Base-by-base conservation (phyloP, 2,329 filamentous ascomycete genomes). In the Arthrobotrys pseudoclavata region DNA sequence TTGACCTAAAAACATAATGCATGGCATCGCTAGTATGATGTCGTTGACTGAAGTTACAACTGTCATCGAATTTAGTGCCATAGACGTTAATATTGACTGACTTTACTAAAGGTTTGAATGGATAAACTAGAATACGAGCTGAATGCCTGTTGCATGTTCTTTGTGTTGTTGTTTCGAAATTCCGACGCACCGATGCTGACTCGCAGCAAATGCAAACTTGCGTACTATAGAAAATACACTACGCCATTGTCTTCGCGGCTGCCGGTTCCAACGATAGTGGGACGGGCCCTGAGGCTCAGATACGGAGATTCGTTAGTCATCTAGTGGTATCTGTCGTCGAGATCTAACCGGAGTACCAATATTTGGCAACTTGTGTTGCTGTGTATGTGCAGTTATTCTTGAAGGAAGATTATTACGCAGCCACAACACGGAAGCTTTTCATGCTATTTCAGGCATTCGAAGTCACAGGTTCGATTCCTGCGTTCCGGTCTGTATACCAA, bases 291-390 rank as follows among this genome's bases (percentile, higher is more conserved):
- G 50, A 72, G 69, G 69, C 60, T 64, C 34, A 57, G 50, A 57
- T 57, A 72, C 69, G 69, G 66, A 63, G 48, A 69, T 50, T 62
- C 60, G 66, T 64, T 69, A 63, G 72, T 70, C 72, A 70, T 61
- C 57, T 50, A 31, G 50, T 31, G 20, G 61, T 53, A 60, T 60
- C 53, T 18, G 13, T 24, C 13, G 24, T 60, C 53, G 20, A 60
- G 53, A 60, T 60, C 31, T 60, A 31, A 60, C 53, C 18, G 10
- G 34, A 40, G 42, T 60, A 40, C 31, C 13, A 40, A 22, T 40
- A 26, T n/a, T 57, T 64, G 42, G 42, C 42, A 45, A n/a, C 18
- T 45, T 45, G 69, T 42, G 69, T 72, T 66, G 69, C 61, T 66
- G 69, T 62, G 68, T 37, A 60, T 60, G 55, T 42, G 55, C 52